Evolutionary conservation across 1,284 basidiomycete species (phyloP).

Genomic region (Cutaneotrichosporon arboriforme): DNA sequence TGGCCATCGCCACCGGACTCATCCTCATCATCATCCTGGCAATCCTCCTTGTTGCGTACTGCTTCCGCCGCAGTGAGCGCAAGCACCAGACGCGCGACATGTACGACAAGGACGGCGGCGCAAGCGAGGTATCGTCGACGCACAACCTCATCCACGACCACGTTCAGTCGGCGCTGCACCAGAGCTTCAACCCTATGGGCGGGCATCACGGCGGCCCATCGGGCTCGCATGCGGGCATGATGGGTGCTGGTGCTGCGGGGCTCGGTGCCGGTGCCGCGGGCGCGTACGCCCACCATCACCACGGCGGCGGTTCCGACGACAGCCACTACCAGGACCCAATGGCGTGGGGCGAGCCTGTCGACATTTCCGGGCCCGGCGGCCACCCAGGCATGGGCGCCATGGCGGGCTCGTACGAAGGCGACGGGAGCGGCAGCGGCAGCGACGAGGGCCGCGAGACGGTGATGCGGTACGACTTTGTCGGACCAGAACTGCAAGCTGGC

Average conservation of each 20-base stretch:
- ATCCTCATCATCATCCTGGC: slow-evolving; percentile 88
- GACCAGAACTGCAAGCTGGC: slow-evolving; percentile 37
- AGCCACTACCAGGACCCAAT: slow-evolving; percentile 8
- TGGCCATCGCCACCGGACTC: slow-evolving; percentile 90
- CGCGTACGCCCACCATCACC: background rate
- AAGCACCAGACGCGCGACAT: slow-evolving; percentile 38
- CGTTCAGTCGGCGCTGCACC: slow-evolving; percentile 70
- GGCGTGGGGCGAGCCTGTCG: background rate
- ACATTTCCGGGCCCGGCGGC: slow-evolving; percentile 3
- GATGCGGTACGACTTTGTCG: slow-evolving; percentile 44
- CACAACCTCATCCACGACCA: slow-evolving; percentile 73
- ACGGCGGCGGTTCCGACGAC: background rate
- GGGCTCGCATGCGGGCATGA: slow-evolving; percentile 5
- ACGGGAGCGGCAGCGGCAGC: slow-evolving; percentile 47
- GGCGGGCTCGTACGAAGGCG: slow-evolving; percentile 11
- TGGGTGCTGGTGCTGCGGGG: slow-evolving; percentile 19
- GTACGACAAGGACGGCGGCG: slow-evolving; percentile 63
- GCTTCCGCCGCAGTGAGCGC: slow-evolving; percentile 53
- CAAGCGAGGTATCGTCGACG: slow-evolving; percentile 51
- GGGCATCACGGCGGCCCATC: background rate
- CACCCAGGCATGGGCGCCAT: slow-evolving; percentile 39
- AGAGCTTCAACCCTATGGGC: slow-evolving; percentile 31
- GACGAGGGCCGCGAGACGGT: slow-evolving; percentile 45
- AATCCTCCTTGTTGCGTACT: slow-evolving; percentile 70
- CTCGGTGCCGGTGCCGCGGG: slow-evolving; percentile 37